These are phyloP conservation scores for Chrysophaeum taylorii DNA, from an alignment of 352 stramenopile genomes.

Conservation along the genomic window DNA sequence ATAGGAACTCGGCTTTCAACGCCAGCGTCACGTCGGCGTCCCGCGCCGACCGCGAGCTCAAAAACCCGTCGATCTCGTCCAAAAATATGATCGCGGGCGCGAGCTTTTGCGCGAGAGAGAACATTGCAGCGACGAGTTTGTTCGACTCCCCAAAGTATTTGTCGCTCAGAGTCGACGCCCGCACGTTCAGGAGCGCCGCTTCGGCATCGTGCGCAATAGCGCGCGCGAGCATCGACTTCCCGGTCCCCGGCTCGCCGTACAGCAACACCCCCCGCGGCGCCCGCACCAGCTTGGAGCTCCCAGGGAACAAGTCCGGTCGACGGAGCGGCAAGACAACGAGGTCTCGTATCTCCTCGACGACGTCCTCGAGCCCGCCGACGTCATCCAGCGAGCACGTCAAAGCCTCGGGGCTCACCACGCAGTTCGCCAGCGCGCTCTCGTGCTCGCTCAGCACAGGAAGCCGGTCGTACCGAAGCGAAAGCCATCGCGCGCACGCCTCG, in stretches of 20 bases:
- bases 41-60: constrained; percentile 58
- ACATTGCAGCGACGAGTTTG: constrained; percentile 82
- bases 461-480: too few relatives aligned
- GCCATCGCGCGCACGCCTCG: too few relatives aligned
- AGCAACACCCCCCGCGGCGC: constrained; percentile 80
- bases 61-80: constrained; percentile 83
- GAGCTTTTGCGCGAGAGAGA: constrained; percentile 83
- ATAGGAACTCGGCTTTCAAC: constrained; percentile 85
- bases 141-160: constrained; percentile 92
- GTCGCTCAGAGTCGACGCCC: constrained; percentile 72
- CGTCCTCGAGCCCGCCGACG: constrained; percentile 85
- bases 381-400: constrained; percentile 37
- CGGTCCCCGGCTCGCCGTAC: constrained; percentile 71
- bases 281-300: constrained; percentile 62
- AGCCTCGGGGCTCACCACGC: too few relatives aligned
- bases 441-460: too few relatives aligned
- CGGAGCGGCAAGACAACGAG: constrained; percentile 78
- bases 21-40: constrained; percentile 52
- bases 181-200: constrained; percentile 85
- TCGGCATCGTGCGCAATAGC: constrained; percentile 82
- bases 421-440: too few relatives aligned
- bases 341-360: constrained; percentile 90
- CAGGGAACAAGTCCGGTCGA: constrained; percentile 76
- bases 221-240: constrained; percentile 82
- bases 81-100: constrained; percentile 95